These are phyloP conservation scores for Moringa oleifera DNA, from an alignment of 345 rosid species.

Conservation along the genomic window DNA sequence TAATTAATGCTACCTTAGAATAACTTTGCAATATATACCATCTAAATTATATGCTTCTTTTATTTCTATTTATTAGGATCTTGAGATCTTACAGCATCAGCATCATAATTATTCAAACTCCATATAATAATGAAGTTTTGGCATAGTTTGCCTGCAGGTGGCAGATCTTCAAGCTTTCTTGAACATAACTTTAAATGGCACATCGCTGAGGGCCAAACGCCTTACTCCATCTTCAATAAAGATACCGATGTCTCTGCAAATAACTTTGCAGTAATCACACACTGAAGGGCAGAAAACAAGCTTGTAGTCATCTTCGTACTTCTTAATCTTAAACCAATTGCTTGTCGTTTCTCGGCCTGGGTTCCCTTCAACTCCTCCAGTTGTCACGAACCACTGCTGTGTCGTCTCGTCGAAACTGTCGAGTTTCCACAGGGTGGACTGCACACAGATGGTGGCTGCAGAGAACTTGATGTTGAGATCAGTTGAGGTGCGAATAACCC, in stretches of 20 bases:
- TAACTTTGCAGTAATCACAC: conserved; percentile 41
- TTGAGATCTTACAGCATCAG: no score
- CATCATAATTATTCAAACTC: no score
- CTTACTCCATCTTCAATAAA: conserved; percentile 30
- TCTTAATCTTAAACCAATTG: conserved; percentile 70
- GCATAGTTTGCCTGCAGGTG: no score
- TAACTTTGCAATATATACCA: no score
- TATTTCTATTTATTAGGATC: no score
- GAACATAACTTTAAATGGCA: conserved; percentile 47
- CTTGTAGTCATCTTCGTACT: conserved; percentile 41
- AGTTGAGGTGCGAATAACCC: conserved; percentile 16
- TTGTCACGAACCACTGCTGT: conserved; percentile 35
- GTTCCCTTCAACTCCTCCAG: conserved; percentile 56
- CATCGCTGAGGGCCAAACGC: conserved; percentile 49
- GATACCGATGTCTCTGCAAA: conserved; percentile 54
- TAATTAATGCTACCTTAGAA: no score
- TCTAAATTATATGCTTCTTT: no score
- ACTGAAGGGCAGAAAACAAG: conserved; percentile 60
- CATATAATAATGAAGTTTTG: no score
- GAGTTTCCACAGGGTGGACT: conserved; percentile 51
- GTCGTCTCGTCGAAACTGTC: conserved; percentile 28
- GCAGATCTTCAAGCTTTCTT: conserved; percentile 34
- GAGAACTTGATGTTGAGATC: conserved; percentile 43
- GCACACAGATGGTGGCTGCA: conserved; percentile 31
- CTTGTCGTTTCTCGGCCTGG: conserved; percentile 37